These are phyloP conservation scores for Aureobasidium sp. DNA, from an alignment of 2,329 filamentous ascomycete genomes.

Conservation along the genomic window DNA sequence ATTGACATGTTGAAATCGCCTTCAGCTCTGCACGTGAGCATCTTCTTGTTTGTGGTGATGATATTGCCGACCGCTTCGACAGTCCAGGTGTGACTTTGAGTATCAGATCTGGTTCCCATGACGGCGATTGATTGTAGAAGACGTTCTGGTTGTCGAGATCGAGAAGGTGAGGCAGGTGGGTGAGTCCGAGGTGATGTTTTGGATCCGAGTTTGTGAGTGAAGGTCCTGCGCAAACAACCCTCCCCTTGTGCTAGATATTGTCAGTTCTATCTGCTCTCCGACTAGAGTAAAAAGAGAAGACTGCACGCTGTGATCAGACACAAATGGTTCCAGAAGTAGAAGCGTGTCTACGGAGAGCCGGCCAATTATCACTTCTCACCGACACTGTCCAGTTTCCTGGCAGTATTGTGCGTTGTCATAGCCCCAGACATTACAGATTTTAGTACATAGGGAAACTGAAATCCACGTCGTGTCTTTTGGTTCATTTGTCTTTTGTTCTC, in stretches of 20 bases:
- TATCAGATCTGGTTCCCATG: not conserved
- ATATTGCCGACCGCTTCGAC: not conserved
- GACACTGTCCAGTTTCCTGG: no score
- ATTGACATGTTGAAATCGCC: not conserved
- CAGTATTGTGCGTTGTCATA: no score
- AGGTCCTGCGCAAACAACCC: not conserved
- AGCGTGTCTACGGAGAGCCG: no score
- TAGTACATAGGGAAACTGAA: no score
- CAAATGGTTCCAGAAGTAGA: no score
- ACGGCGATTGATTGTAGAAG: not conserved
- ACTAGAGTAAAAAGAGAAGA: not conserved
- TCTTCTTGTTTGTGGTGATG: not conserved
- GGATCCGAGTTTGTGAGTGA: not conserved
- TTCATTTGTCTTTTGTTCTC: no score
- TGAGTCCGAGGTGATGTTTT: not conserved
- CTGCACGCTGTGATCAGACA: no score
- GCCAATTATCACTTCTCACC: no score
- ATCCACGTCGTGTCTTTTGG: no score
- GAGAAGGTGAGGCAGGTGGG: not conserved
- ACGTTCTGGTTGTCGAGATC: not conserved
- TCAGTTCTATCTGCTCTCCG: no score
- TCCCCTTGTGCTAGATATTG: no score
- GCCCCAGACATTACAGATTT: no score
- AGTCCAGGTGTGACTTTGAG: not conserved
- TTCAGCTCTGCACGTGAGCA: not conserved